A percentile compares a stretch with the other conserved stretches of the same genome.
phyloP scores from a whole-genome alignment of 2,329 filamentous ascomycete genomes.

The Aspergillus proliferans region DNA sequence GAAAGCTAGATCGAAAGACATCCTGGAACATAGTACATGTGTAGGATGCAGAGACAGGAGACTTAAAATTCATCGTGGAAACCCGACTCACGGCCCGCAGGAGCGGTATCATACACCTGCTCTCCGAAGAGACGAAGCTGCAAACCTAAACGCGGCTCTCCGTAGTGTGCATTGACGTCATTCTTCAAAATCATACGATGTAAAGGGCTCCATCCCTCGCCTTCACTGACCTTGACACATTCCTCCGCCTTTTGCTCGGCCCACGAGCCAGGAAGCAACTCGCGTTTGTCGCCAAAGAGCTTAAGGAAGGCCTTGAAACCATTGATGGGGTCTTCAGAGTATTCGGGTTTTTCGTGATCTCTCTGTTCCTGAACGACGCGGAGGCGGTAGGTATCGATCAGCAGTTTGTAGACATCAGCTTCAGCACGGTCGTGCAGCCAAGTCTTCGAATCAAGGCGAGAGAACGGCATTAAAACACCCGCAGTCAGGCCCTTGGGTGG shows the following conservation, averaged over 20 bases:
- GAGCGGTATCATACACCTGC: constrained; percentile 4
- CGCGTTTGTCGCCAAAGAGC: neutral
- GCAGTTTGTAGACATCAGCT: neutral
- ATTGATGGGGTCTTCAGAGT: neutral
- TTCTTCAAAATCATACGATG: neutral
- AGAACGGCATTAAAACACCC: neutral
- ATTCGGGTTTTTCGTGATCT: neutral
- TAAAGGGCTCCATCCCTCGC: neutral
- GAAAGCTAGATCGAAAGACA: too few species aligned
- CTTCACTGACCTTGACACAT: constrained; percentile 1
- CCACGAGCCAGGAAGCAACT: constrained; percentile 4
- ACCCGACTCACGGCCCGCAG: neutral
- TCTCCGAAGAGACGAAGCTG: constrained; percentile 7
- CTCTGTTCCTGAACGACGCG: neutral
- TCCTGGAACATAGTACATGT: too few species aligned
- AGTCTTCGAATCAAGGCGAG: neutral
- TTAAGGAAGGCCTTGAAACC: neutral
- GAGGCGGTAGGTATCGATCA: neutral
- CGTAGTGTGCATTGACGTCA: constrained; percentile 1
- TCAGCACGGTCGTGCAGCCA: neutral
- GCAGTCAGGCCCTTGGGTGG: neutral
- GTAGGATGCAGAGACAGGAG: too few species aligned
- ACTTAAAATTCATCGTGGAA: too few species aligned
- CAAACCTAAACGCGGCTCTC: neutral
- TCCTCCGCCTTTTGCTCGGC: neutral